These are phyloP conservation scores for Candida ponderosae DNA, from an alignment of 805 yeast species.

Conservation along the genomic window DNA sequence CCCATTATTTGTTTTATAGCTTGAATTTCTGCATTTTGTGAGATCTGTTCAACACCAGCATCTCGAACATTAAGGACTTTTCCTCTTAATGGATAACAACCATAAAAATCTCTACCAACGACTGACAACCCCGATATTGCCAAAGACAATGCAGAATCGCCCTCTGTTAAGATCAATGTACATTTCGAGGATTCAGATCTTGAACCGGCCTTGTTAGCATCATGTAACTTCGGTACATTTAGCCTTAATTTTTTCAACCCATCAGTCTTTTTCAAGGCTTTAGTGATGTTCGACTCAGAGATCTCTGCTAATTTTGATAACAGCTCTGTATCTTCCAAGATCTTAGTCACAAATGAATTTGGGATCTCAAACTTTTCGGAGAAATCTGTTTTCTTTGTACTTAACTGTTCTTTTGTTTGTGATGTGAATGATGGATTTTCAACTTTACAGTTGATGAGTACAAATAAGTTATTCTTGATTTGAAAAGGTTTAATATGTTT, in stretches of 20 bases:
- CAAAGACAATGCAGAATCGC: constrained; percentile 88
- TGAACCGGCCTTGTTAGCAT: constrained; percentile 96
- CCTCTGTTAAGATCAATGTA: constrained; percentile 91
- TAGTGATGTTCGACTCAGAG: constrained; percentile 84
- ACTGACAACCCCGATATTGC: constrained; percentile 93
- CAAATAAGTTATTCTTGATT: constrained; percentile 80
- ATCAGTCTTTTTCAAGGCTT: constrained; percentile 79
- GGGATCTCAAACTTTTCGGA: constrained; percentile 79
- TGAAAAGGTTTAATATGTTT: constrained; percentile 81
- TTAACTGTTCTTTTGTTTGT: constrained; percentile 93
- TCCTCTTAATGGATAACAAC: constrained; percentile 94
- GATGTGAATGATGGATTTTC: constrained; percentile 97
- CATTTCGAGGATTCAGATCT: constrained; percentile 86
- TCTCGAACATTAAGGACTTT: constrained; percentile 92
- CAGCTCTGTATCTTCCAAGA: constrained; percentile 68
- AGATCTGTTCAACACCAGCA: constrained; percentile 91
- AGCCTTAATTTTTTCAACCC: constrained; percentile 80
- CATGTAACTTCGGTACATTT: constrained; percentile 83
- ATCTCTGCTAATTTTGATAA: constrained; percentile 65
- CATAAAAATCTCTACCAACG: constrained; percentile 91
- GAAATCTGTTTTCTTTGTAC: constrained; percentile 82
- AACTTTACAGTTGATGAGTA: constrained; percentile 85
- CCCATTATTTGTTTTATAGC: constrained; percentile 95
- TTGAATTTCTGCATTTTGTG: constrained; percentile 89
- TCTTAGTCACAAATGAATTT: constrained; percentile 66